Evolutionary conservation across 305 asterid species (phyloP), one percentile per base, ranked within the genome.

Genomic region (Coffea humblotiana): DNA sequence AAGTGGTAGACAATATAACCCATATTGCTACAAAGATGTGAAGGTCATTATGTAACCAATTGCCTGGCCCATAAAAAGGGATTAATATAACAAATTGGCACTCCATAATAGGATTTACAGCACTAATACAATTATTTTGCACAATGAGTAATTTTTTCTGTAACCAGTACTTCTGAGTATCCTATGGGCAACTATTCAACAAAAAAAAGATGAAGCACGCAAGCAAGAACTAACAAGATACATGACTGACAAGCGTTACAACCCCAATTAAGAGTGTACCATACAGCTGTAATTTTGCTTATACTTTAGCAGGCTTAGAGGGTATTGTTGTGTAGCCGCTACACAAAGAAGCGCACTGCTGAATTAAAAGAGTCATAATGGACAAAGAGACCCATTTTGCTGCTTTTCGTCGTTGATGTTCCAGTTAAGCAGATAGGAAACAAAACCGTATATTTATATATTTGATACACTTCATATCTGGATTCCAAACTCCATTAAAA

Each of bases 81-180:
- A 54, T 54, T 54, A 54, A 21, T 15, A 66, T 66, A 66, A 66
- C 23, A 66, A 66, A 15, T 32, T 27, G 15, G 45, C 23, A 64
- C 40, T 6, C 3, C 32, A 66, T 66, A 66, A 12, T 11, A 8
- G 58, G 23, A 13, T 63, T 27, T 45, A 47, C 43, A 63, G 72
- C 32, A 14, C 23, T 56, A 32, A 21, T 9, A 48, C 6, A 4
- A 19, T 74, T 74, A 4, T 25, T 9, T 37, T 16, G 48, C 27
- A 52, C 43, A 21, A 32, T 32, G 32, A 32, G 32, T 32, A 32
- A 32, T 32, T 32, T 32, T 32, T 35, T 56, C 49, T 32, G 64
- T 74, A 37, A 40, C 21, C 77, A 54, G 69, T 25, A 74, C 61
- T 77, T 32, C 68, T 51, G 40, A 71, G 72, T 19, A 71, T 32